Evolutionary conservation across 2,329 filamentous ascomycete species (phyloP).

Genomic region (Microdochium paspali): DNA sequence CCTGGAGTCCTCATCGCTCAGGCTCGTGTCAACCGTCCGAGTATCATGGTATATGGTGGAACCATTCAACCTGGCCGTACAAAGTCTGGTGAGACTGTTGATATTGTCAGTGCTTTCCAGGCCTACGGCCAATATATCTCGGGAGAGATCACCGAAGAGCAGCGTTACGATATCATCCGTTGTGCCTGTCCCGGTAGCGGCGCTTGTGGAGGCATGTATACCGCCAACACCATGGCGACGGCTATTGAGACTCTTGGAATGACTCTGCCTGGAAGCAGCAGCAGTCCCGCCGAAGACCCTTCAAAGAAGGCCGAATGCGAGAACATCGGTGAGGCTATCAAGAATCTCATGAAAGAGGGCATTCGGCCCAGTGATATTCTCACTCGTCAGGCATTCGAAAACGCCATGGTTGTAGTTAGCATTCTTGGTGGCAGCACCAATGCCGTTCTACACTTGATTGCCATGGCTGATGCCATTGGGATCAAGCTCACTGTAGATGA

Average conservation of each 20-base stretch:
- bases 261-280: slow-evolving; percentile 75
- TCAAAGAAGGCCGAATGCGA: slow-evolving; percentile 67
- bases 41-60: slow-evolving; percentile 96
- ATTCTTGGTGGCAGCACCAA: slow-evolving; percentile 81
- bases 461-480: slow-evolving; percentile 73
- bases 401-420: slow-evolving; percentile 76
- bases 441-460: slow-evolving; percentile 75
- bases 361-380: slow-evolving; percentile 71
- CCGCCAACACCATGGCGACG: slow-evolving; percentile 68
- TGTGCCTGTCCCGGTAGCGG: slow-evolving; percentile 80
- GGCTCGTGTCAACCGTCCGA: slow-evolving; percentile 88
- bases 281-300: slow-evolving; percentile 65
- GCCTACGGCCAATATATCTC: slow-evolving; percentile 92
- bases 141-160: slow-evolving; percentile 81
- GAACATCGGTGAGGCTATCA: slow-evolving; percentile 62
- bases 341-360: slow-evolving; percentile 64
- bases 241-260: slow-evolving; percentile 66
- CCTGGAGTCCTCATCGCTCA: slow-evolving; percentile 86
- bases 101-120: slow-evolving; percentile 97
- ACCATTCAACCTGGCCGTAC: slow-evolving; percentile 89
- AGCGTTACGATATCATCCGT: slow-evolving; percentile 90
- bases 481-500: slow-evolving; percentile 74
- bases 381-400: slow-evolving; percentile 72
- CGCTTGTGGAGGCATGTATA: slow-evolving; percentile 82
- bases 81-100: slow-evolving; percentile 64